Conservation (phyloP, 2,329 filamentous ascomycete genomes). For the Botryotinia globosa region DNA sequence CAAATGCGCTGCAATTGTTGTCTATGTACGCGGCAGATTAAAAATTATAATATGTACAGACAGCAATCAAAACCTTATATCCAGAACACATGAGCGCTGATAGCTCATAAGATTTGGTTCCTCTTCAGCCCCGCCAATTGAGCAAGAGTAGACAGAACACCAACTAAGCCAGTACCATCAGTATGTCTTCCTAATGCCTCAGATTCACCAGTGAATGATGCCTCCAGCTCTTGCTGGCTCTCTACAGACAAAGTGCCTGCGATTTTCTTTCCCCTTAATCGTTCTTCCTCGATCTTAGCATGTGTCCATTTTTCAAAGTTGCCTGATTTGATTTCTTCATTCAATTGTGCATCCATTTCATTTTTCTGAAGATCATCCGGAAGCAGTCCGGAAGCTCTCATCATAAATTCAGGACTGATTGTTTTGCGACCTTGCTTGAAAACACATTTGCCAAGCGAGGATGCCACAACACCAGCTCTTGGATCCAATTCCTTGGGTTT, state of each 20-base stretch:
- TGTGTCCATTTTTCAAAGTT: neutral
- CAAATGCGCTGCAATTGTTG: neutral
- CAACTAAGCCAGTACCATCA: slow-evolving; percentile 40
- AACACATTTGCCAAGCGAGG: slow-evolving; percentile 56
- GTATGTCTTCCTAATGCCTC: slow-evolving; percentile 41
- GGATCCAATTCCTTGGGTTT: slow-evolving; percentile 9
- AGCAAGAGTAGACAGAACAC: slow-evolving; percentile 40
- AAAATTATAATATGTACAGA: neutral
- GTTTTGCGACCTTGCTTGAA: slow-evolving; percentile 62
- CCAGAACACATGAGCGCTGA: neutral
- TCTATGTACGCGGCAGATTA: neutral
- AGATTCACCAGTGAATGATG: slow-evolving; percentile 29
- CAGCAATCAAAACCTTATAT: neutral
- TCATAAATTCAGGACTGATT: slow-evolving; percentile 60
- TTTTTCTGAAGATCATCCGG: slow-evolving; percentile 40
- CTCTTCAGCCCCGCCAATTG: slow-evolving; percentile 39
- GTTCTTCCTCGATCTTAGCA: slow-evolving; percentile 20
- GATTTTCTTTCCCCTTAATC: slow-evolving; percentile 29
- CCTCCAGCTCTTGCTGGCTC: slow-evolving; percentile 31
- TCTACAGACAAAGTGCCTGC: slow-evolving; percentile 24
- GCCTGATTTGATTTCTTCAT: neutral
- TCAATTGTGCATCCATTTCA: neutral
- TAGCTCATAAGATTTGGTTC: slow-evolving; percentile 33
- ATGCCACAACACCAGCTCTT: slow-evolving; percentile 41
- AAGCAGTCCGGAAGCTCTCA: slow-evolving; percentile 58